Conservation (phyloP, 106 monocot genomes). For the Cymbidium sinense region DNA sequence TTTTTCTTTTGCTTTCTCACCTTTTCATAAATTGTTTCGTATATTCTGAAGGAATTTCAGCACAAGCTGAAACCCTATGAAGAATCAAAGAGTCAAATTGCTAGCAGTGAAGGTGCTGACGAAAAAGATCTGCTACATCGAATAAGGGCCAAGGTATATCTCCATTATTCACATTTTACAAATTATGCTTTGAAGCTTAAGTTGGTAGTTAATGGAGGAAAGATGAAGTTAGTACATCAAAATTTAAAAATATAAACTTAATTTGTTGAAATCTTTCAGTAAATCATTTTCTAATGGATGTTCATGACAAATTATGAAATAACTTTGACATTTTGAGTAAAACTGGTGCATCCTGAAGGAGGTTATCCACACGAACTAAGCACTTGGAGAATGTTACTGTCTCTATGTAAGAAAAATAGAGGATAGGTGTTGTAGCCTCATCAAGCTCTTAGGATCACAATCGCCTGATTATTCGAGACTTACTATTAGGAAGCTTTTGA, state of each 20-base stretch:
- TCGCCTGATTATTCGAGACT: neutral
- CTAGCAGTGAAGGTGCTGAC: conserved; percentile 22
- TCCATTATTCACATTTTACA: neutral
- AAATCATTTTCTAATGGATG: neutral
- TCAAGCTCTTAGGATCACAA: neutral
- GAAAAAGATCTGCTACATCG: conserved; percentile 65
- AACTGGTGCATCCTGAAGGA: neutral
- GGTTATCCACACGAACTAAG: neutral
- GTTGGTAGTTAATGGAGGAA: neutral
- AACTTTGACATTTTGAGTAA: neutral
- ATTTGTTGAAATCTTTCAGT: neutral
- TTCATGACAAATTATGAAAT: neutral
- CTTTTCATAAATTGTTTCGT: neutral
- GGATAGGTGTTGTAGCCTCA: neutral
- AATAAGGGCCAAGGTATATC: conserved; percentile 61
- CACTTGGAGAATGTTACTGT: neutral
- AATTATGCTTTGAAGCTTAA: neutral
- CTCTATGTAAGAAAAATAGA: neutral
- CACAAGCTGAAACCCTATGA: conserved; percentile 23
- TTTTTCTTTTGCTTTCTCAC: neutral
- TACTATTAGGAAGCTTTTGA: neutral
- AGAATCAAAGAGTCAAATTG: conserved; percentile 11
- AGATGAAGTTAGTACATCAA: neutral
- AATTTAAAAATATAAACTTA: neutral
- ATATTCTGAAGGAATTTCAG: conserved; percentile 17